phyloP scores from a whole-genome alignment of 2,329 filamentous ascomycete species.

The Corniculantispora saksenae region DNA sequence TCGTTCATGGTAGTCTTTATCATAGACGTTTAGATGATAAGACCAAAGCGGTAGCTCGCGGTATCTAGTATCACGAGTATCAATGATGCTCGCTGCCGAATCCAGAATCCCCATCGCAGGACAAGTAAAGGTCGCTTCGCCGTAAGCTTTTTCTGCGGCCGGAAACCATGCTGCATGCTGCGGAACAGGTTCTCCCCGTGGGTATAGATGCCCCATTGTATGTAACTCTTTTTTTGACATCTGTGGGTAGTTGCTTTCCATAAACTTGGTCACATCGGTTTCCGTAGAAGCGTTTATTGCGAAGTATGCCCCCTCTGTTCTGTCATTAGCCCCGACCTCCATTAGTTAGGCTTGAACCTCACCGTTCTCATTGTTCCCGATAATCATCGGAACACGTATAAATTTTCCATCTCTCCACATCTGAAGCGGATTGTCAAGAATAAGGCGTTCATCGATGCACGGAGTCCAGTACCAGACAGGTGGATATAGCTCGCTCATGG shows the following conservation, averaged over 20 bases:
- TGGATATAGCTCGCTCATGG: background rate
- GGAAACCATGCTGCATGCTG: constrained; percentile 41
- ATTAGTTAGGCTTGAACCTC: constrained; percentile 12
- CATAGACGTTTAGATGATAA: constrained; percentile 48
- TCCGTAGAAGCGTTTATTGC: constrained; percentile 34
- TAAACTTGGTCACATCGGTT: constrained; percentile 36
- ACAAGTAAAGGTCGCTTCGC: constrained; percentile 43
- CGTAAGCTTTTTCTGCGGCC: constrained; percentile 37
- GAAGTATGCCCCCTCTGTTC: constrained; percentile 44
- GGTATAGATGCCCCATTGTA: constrained; percentile 36
- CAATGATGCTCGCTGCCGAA: constrained; percentile 1
- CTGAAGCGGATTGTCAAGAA: constrained; percentile 39
- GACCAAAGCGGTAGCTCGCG: constrained; percentile 34
- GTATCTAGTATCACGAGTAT: background rate
- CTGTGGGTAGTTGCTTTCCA: constrained; percentile 44
- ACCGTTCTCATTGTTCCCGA: constrained; percentile 44
- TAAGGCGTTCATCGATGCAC: constrained; percentile 42
- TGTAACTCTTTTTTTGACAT: constrained; percentile 34
- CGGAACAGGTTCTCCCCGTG: constrained; percentile 31
- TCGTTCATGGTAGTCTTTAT: constrained; percentile 31
- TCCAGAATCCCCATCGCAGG: constrained; percentile 33
- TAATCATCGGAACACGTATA: constrained; percentile 41
- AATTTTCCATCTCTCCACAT: constrained; percentile 40
- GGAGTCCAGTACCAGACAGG: constrained; percentile 49
- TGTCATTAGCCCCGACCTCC: constrained; percentile 27